Conservation (phyloP, 2,329 filamentous ascomycete genomes). For the Incumbomyces delicatus region DNA sequence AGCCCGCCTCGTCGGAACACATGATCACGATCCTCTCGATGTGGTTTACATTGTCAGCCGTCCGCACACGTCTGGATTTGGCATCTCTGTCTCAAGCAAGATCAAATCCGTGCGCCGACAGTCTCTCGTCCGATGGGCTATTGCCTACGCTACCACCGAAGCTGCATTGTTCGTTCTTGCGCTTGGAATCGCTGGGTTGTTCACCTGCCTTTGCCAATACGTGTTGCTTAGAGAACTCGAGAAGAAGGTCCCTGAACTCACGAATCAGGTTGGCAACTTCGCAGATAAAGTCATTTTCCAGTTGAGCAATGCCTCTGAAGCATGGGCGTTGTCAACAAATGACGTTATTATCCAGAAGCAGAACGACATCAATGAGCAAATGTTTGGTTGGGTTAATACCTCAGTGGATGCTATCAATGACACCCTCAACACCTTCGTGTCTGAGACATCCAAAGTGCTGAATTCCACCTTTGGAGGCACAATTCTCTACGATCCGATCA, state of each 20-base stretch:
- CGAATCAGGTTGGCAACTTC: conserved; percentile 66
- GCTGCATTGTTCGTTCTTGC: conserved; percentile 79
- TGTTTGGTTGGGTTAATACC: conserved; percentile 79
- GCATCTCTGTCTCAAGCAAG: conserved; percentile 51
- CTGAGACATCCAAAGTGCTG: conserved; percentile 64
- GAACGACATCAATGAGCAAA: conserved; percentile 66
- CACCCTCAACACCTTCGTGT: conserved; percentile 73
- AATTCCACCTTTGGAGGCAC: conserved; percentile 74
- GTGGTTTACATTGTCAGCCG: conserved; percentile 79
- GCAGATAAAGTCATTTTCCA: conserved; percentile 65
- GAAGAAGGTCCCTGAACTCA: conserved; percentile 65
- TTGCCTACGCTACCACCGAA: conserved; percentile 78
- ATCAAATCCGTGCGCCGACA: conserved; percentile 57
- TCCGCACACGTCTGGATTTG: conserved; percentile 62
- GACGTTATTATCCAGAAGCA: conserved; percentile 55
- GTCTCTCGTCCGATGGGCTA: conserved; percentile 67
- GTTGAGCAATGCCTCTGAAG: conserved; percentile 61
- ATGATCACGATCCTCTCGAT: conserved; percentile 71
- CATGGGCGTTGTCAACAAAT: conserved; percentile 72
- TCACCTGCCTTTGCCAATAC: conserved; percentile 74
- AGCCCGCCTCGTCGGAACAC: conserved; percentile 53
- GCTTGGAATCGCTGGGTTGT: conserved; percentile 69
- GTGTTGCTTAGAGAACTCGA: conserved; percentile 65
- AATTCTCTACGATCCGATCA: conserved; percentile 65
- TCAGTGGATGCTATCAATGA: conserved; percentile 74